Evolutionary conservation across 495 filamentous ascomycete genomes (phyloP).

Genomic region (Parathielavia appendiculata): DNA sequence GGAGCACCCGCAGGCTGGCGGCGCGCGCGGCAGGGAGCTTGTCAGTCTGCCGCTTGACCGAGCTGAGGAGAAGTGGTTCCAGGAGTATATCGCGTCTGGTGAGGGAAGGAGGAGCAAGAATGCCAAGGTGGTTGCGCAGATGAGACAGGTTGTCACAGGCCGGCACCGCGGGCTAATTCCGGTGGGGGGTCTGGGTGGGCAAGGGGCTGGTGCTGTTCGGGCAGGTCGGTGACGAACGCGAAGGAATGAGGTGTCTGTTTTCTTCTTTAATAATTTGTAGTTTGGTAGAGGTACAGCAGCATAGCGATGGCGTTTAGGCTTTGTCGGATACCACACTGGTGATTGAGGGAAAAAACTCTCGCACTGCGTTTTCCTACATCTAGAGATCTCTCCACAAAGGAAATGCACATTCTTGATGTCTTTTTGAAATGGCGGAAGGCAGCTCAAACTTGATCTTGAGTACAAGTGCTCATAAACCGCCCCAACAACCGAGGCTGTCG

Average conservation of each 20-base stretch:
- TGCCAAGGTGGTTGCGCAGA: slow-evolving; percentile 62
- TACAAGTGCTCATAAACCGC: too few relatives aligned
- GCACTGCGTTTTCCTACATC: too few relatives aligned
- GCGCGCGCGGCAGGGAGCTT: slow-evolving; percentile 59
- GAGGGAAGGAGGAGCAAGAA: slow-evolving; percentile 56
- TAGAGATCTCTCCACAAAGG: too few relatives aligned
- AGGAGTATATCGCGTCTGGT: slow-evolving; percentile 55
- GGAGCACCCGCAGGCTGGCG: slow-evolving; percentile 35
- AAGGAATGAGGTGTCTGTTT: neutral
- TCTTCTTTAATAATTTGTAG: neutral
- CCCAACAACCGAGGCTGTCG: too few relatives aligned
- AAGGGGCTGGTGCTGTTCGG: slow-evolving; percentile 4
- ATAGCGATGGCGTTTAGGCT: slow-evolving; percentile 18
- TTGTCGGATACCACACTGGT: neutral
- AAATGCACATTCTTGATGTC: too few relatives aligned
- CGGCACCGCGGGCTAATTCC: slow-evolving; percentile 11
- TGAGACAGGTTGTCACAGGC: slow-evolving; percentile 52
- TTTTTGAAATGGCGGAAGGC: too few relatives aligned
- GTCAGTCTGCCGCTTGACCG: slow-evolving; percentile 62
- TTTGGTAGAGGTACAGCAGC: neutral
- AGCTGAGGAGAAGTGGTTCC: slow-evolving; percentile 69
- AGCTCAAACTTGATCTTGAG: too few relatives aligned
- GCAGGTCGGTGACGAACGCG: neutral
- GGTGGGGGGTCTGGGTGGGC: slow-evolving; percentile 1
- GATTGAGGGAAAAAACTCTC: neutral